A percentile compares a stretch with the other conserved stretches of the same genome.
phyloP scores from a whole-genome alignment of 2,329 filamentous ascomycete species.

The Hymenoscyphus linearis region DNA sequence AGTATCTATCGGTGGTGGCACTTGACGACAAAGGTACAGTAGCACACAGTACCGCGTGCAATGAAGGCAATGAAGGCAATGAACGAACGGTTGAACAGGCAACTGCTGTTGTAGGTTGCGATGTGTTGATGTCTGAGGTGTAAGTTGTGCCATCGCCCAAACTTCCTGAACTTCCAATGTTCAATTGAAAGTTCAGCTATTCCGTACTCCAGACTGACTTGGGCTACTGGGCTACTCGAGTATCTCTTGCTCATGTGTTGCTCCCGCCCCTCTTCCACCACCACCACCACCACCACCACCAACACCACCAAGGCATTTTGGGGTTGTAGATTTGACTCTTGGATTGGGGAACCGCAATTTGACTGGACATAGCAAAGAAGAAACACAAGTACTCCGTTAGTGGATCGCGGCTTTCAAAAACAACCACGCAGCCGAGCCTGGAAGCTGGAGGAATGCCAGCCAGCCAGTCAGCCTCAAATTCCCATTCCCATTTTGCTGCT shows the following conservation, averaged over 20 bases:
- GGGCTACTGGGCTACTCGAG: too few relatives aligned
- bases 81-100: background rate
- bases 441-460: constrained; percentile 1
- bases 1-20: background rate
- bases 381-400: background rate
- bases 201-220: too few relatives aligned
- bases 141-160: background rate
- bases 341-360: too few relatives aligned
- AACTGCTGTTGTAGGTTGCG: background rate
- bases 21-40: background rate
- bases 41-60: background rate
- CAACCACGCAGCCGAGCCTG: constrained; percentile 5
- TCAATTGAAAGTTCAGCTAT: too few relatives aligned
- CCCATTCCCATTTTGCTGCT: constrained; percentile 13
- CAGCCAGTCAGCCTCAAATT: background rate
- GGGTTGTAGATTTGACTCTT: too few relatives aligned
- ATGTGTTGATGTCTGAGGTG: too few relatives aligned
- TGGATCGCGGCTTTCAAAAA: background rate
- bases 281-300: too few relatives aligned
- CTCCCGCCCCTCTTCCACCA: too few relatives aligned
- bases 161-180: background rate
- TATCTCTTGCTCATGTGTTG: too few relatives aligned
- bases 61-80: too few relatives aligned
- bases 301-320: too few relatives aligned
- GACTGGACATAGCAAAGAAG: background rate